Base-by-base conservation (phyloP, 768 basidiomycete genomes). In the Melanogaster broomeanus region DNA sequence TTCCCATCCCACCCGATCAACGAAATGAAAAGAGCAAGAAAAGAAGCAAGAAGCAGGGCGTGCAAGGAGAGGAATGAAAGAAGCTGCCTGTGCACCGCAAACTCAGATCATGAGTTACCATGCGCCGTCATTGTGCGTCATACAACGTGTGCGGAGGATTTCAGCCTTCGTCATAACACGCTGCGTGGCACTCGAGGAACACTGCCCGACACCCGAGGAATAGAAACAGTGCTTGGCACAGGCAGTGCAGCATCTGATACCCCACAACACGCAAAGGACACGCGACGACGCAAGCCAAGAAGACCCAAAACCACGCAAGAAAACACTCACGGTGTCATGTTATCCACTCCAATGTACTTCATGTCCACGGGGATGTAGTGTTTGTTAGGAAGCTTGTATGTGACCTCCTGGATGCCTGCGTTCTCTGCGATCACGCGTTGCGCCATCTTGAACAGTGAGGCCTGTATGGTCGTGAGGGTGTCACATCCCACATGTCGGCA, bases 301-400 rank as follows among this genome's bases (percentile, higher is more conserved):
- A n/a, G n/a, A n/a, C n/a, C n/a, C n/a, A n/a, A n/a, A n/a, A n/a
- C n/a, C n/a, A n/a, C n/a, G n/a, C n/a, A n/a, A 61, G 58, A 56
- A n/a, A 34, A 24, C 42, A 74, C 72, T 63, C 62, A 87, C 85
- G 85, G 84, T 3, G 81, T 82, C 34, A 79, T 57, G 62, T 92
- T 91, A 59, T 90, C 87, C 9, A 88, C 64, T 2, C 81, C 83
- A 39, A 88, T 71, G 53, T 90, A 90, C 47, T 69, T 70, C 84
- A 93, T 87, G 67, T 90, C 83, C 42, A 94, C 90, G 0, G 90
- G 89, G 59, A 97, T 81, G 68, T 96, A 98, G 65, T 97, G 95
- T 72, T 94, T 92, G 76, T 98, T 98, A 2, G 96, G 95, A 3
- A 97, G 77, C 38, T 72, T 69, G 70, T 96, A 97, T 13, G 78